phyloP scores from a whole-genome alignment of 2,329 filamentous ascomycete genomes.

The Aspergillus flavus region DNA sequence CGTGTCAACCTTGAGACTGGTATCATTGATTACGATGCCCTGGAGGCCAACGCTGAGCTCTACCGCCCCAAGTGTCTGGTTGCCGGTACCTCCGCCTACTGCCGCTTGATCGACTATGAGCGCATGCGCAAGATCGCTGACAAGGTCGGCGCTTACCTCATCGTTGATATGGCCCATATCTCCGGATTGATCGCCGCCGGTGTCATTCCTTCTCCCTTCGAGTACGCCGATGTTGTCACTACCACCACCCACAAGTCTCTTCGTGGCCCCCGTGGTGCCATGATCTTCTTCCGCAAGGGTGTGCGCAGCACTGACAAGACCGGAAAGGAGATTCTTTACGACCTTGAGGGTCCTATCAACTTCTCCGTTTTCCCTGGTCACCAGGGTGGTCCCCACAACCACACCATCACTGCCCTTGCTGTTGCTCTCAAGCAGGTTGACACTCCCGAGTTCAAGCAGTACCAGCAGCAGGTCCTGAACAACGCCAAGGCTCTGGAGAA shows the following conservation, averaged over 20 bases:
- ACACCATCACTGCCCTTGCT: constrained; percentile 94
- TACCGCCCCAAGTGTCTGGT: constrained; percentile 97
- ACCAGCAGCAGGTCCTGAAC: constrained; percentile 85
- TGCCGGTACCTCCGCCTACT: constrained; percentile 93
- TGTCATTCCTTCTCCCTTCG: constrained; percentile 87
- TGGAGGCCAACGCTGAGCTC: constrained; percentile 82
- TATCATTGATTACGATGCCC: constrained; percentile 89
- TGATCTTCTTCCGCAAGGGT: constrained; percentile 98
- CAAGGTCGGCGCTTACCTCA: constrained; percentile 87
- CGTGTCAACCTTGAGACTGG: constrained; percentile 87
- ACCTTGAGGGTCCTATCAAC: constrained; percentile 93
- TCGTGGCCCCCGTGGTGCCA: constrained; percentile 88
- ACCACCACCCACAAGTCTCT: constrained; percentile 98
- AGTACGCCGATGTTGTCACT: constrained; percentile 89
- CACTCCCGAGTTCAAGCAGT: constrained; percentile 84
- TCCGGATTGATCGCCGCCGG: constrained; percentile 91
- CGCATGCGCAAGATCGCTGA: constrained; percentile 88
- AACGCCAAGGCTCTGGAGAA: constrained; percentile 87
- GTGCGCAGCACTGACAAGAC: constrained; percentile 85
- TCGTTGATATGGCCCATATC: constrained; percentile 97
- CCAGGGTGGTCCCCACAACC: constrained; percentile 97
- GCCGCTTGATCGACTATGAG: constrained; percentile 91
- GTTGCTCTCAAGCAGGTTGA: constrained; percentile 95
- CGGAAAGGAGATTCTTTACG: constrained; percentile 81
- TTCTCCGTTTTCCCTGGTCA: constrained; percentile 96